Evolutionary conservation across 257 asterid genomes (phyloP).

Genomic region (Cordia subcordata): DNA sequence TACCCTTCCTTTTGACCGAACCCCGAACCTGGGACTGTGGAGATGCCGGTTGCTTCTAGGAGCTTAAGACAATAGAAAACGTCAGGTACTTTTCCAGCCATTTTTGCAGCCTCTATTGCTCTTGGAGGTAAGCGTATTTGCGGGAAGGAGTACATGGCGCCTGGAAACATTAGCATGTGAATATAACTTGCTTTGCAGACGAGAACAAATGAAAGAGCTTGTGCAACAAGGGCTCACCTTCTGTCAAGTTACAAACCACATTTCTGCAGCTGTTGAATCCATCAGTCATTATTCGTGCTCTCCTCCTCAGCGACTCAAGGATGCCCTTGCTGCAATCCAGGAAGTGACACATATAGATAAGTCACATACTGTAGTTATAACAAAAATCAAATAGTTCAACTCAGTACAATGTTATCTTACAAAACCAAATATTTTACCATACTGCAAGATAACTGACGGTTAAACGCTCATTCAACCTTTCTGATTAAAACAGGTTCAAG

Average conservation of each 20-base stretch:
- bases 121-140: slow-evolving; percentile 92
- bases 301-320: slow-evolving; percentile 81
- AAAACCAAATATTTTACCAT: too few relatives aligned
- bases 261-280: slow-evolving; percentile 99
- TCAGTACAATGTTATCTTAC: too few relatives aligned
- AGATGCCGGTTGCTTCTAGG: slow-evolving; percentile 95
- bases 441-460: too few relatives aligned
- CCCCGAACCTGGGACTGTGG: slow-evolving; percentile 99
- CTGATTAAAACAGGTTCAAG: too few relatives aligned
- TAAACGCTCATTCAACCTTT: too few relatives aligned
- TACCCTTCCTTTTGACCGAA: slow-evolving; percentile 99
- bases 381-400: background rate
- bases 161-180: slow-evolving; percentile 36
- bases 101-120: slow-evolving; percentile 85
- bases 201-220: background rate
- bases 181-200: background rate
- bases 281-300: slow-evolving; percentile 93
- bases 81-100: slow-evolving; percentile 84
- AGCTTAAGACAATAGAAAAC: slow-evolving; percentile 95
- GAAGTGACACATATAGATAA: background rate
- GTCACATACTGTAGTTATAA: too few relatives aligned
- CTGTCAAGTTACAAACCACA: slow-evolving; percentile 93
- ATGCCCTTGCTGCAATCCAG: slow-evolving; percentile 69
- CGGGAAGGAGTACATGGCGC: slow-evolving; percentile 99
- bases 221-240: slow-evolving; percentile 42